Evolutionary conservation across 768 basidiomycete species (phyloP), one percentile per base, ranked within the genome.

Genomic region (Termitomyces sp.): DNA sequence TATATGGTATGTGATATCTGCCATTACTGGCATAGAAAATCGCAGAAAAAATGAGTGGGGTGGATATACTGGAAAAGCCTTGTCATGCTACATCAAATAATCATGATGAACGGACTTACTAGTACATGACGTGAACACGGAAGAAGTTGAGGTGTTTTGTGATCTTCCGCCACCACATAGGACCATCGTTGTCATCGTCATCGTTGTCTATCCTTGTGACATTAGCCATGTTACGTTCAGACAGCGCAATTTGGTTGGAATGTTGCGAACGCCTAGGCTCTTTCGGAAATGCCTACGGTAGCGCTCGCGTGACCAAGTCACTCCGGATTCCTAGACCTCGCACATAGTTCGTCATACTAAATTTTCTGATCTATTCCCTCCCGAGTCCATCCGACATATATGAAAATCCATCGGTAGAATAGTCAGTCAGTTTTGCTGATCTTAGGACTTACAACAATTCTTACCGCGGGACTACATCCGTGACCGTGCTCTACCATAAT

Each of bases 21-120:
- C 89, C 92, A 76, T 94, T 94, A 71, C 80, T 81, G 26, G 84
- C 91, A 65, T 90, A 97, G 65, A 97, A 82, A 52, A 98, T 84
- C 38, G 72, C 84, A 19, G 91, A 89, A 60, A 83, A 81, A 53
- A 94, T 73, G 61, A 97, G 76, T 2, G 95, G 94, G 0, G 84
- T 84, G 66, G 91, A 80, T 6, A 83, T 86, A 63, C 89, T 91
- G 64, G n/a, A 57, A 62, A 28, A 58, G 8, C 53, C 48, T 30
- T 55, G 45, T 49, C 43, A 64, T 31, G 59, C 48, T 41, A 19
- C 45, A 55, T 50, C 28, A 56, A 50, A 51, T 31, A 17, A 47
- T 19, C 44, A 23, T 45, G 28, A 54, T 31, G 46, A 40, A 57
- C 50, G 42, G 41, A 69, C 84, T 64, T 60, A 84, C 85, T 86